phyloP scores from a whole-genome alignment of 169 alveolate genomes.

The Cryptosporidium felis region DNA sequence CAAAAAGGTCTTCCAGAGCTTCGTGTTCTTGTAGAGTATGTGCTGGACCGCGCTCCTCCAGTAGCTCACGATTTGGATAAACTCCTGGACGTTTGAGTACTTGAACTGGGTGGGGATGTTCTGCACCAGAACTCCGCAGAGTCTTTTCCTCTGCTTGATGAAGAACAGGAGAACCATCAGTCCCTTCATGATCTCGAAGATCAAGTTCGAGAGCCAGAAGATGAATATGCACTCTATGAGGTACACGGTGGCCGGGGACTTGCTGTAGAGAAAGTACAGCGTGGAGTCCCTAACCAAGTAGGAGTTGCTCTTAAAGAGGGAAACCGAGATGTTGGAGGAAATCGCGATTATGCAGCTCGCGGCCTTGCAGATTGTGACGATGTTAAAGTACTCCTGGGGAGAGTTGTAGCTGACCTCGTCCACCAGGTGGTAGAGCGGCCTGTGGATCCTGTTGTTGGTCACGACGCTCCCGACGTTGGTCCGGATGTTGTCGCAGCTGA shows the following conservation, averaged over 20 bases:
- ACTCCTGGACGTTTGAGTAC: constrained; percentile 66
- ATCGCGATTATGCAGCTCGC: constrained; percentile 31
- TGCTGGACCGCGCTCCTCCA: constrained; percentile 71
- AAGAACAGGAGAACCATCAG: constrained; percentile 29
- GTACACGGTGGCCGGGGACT: constrained; percentile 32
- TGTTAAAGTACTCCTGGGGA: constrained; percentile 39
- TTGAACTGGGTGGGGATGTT: constrained; percentile 61
- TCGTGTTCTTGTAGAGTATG: constrained; percentile 48
- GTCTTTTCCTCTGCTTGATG: constrained; percentile 58
- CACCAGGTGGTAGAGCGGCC: constrained; percentile 29
- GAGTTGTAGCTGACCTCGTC: constrained; percentile 60
- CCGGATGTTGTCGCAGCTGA: constrained; percentile 46
- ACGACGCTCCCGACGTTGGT: constrained; percentile 37
- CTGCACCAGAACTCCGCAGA: constrained; percentile 30
- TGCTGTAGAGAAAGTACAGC: constrained; percentile 36
- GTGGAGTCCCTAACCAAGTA: constrained; percentile 53
- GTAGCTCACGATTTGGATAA: constrained; percentile 57
- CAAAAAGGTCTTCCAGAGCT: constrained; percentile 54
- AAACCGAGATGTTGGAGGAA: constrained; percentile 50
- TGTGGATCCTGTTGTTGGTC: constrained; percentile 32
- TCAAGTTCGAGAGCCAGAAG: constrained; percentile 31
- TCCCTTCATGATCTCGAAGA: constrained; percentile 57
- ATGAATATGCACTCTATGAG: constrained; percentile 31
- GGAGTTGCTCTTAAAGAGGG: constrained; percentile 36
- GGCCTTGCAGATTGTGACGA: constrained; percentile 30